A percentile compares a stretch with the other conserved stretches of the same genome.
These are phyloP conservation scores for Vigna reflexopilosa DNA, from an alignment of 306 rosid species.

Conservation along the genomic window DNA sequence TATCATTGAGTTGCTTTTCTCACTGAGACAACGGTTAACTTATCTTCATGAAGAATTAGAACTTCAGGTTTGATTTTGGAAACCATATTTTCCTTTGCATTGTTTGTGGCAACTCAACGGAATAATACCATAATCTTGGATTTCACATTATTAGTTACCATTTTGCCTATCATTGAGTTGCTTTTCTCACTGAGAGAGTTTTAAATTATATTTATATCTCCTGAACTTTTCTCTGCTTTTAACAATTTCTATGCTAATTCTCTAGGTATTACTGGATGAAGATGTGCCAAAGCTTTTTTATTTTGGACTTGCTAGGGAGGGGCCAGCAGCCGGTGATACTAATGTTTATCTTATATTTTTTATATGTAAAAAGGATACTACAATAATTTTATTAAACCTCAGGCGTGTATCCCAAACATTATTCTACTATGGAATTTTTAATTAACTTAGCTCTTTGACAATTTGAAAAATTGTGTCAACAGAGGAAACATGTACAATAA, in stretches of 20 bases:
- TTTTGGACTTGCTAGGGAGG: slow-evolving; percentile 95
- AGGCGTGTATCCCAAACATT: too few species aligned
- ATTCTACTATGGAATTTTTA: too few species aligned
- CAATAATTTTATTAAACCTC: too few species aligned
- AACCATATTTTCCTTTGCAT: not conserved
- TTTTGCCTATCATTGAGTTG: not conserved
- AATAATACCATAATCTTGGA: not conserved
- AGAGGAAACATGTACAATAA: too few species aligned
- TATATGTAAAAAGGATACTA: too few species aligned
- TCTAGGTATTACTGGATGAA: slow-evolving; percentile 76
- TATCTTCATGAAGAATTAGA: slow-evolving; percentile 86
- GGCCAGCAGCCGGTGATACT: slow-evolving; percentile 70
- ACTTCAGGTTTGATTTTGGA: slow-evolving; percentile 63
- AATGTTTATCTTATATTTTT: slow-evolving; percentile 56
- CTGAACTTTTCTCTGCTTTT: slow-evolving; percentile 12
- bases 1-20: not conserved
- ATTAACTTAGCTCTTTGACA: too few species aligned
- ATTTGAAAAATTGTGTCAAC: too few species aligned
- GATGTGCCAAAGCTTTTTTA: slow-evolving; percentile 84
- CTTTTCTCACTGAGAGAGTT: not conserved
- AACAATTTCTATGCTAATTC: slow-evolving; percentile 24
- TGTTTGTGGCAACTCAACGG: not conserved
- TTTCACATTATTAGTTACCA: not conserved
- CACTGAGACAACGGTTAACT: slow-evolving; percentile 56
- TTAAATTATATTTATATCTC: not conserved